These are phyloP conservation scores for Capronia americana DNA, from an alignment of 2,329 filamentous ascomycete genomes.

Conservation along the genomic window DNA sequence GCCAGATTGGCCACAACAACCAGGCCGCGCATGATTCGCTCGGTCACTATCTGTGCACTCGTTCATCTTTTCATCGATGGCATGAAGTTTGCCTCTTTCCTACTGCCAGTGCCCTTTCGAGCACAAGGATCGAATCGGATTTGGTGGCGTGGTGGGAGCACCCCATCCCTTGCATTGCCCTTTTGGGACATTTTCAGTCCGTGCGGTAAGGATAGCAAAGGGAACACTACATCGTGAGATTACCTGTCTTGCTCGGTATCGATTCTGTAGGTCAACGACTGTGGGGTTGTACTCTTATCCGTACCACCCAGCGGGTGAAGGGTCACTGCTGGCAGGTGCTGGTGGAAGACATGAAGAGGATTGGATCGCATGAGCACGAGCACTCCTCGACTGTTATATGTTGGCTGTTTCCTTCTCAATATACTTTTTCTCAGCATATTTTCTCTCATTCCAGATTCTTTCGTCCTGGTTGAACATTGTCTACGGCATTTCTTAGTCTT, in stretches of 20 bases:
- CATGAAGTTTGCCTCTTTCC: slow-evolving; percentile 15
- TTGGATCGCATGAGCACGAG: slow-evolving; percentile 33
- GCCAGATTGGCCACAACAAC: slow-evolving; percentile 25
- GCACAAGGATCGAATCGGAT: slow-evolving; percentile 7
- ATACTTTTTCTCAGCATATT: slow-evolving; percentile 33
- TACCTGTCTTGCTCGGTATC: slow-evolving; percentile 35
- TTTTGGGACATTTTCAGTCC: slow-evolving; percentile 21
- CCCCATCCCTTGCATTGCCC: slow-evolving; percentile 32
- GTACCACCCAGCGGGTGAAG: slow-evolving; percentile 23
- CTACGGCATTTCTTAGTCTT: slow-evolving; percentile 24
- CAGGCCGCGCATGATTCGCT: slow-evolving; percentile 8
- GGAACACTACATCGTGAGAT: slow-evolving; percentile 25
- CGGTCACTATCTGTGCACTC: slow-evolving; percentile 4
- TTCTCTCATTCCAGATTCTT: slow-evolving; percentile 32
- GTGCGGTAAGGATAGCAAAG: slow-evolving; percentile 36
- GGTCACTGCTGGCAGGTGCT: slow-evolving; percentile 18
- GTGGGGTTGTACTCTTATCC: slow-evolving; percentile 19
- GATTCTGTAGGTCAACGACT: slow-evolving; percentile 30
- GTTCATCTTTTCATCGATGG: slow-evolving; percentile 1
- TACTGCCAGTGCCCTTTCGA: slow-evolving; percentile 3
- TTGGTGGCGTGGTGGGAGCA: not conserved
- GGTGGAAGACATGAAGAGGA: slow-evolving; percentile 16
- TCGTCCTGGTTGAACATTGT: slow-evolving; percentile 24
- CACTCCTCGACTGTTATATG: slow-evolving; percentile 27
- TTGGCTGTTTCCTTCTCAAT: slow-evolving; percentile 18